A percentile compares a stretch with the other conserved stretches of the same genome.
phyloP scores from a whole-genome alignment of 2,329 filamentous ascomycete genomes.

The Niveomyces coronatus region DNA sequence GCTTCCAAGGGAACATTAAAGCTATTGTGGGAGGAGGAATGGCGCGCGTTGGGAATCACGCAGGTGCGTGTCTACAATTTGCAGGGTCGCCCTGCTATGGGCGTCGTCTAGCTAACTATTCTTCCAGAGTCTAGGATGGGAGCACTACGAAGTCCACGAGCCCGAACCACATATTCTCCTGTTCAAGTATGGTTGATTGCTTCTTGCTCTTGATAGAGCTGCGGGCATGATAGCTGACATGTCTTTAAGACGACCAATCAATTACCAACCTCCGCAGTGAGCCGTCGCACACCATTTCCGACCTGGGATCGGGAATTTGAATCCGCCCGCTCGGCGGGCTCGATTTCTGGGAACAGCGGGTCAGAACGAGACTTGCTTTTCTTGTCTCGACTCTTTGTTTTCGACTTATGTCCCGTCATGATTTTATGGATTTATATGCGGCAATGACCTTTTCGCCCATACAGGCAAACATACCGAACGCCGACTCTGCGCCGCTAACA shows the following conservation, averaged over 20 bases:
- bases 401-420: slow-evolving; percentile 15
- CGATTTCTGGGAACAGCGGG: background rate
- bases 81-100: background rate
- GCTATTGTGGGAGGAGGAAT: slow-evolving; percentile 96
- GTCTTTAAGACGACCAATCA: slow-evolving; percentile 60
- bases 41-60: slow-evolving; percentile 93
- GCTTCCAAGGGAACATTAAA: slow-evolving; percentile 83
- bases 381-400: slow-evolving; percentile 12
- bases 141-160: slow-evolving; percentile 98
- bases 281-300: slow-evolving; percentile 3
- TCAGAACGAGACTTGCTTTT: slow-evolving; percentile 1
- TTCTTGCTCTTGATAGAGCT: background rate
- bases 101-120: background rate
- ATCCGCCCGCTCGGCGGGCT: slow-evolving; percentile 1
- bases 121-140: slow-evolving; percentile 86
- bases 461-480: background rate
- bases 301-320: slow-evolving; percentile 8
- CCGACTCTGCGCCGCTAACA: too few species aligned
- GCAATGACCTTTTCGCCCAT: slow-evolving; percentile 11
- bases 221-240: slow-evolving; percentile 1
- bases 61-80: slow-evolving; percentile 54
- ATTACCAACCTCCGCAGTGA: slow-evolving; percentile 64
- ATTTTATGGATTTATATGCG: slow-evolving; percentile 16
- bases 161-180: slow-evolving; percentile 96
- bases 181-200: slow-evolving; percentile 66